These are phyloP conservation scores for Lichtheimia ramosa DNA, from an alignment of 371 early-diverging fungal species.

Conservation along the genomic window DNA sequence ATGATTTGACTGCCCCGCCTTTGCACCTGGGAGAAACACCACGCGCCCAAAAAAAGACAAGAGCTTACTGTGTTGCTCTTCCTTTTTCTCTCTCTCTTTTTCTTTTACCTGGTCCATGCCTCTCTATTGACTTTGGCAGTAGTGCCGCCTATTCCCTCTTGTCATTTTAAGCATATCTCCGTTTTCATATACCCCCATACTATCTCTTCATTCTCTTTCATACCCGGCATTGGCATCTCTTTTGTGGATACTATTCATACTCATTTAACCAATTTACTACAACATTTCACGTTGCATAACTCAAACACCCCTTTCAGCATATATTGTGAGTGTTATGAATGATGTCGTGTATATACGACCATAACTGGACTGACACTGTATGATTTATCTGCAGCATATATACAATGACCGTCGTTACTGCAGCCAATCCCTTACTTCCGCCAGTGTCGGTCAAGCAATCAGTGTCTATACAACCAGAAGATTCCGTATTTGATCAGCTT, in stretches of 20 bases:
- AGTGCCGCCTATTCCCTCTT: background rate
- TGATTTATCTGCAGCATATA: constrained; percentile 2
- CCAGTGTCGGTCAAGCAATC: constrained; percentile 14
- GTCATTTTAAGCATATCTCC: constrained; percentile 4
- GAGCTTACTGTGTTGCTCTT: constrained; percentile 9
- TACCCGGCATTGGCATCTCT: background rate
- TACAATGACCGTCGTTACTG: constrained; percentile 2
- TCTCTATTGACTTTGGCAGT: background rate
- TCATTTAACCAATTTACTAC: background rate
- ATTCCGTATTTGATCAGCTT: constrained; percentile 12
- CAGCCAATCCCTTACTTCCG: constrained; percentile 3
- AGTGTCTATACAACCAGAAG: constrained; percentile 15
- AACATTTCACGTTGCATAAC: background rate
- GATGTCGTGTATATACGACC: background rate
- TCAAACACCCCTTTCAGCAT: background rate
- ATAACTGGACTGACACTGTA: background rate
- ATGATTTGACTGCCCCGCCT: background rate
- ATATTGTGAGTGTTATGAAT: background rate
- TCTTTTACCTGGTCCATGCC: background rate
- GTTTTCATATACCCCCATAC: background rate
- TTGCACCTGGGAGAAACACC: background rate
- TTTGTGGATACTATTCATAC: constrained; percentile 1
- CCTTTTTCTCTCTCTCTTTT: constrained; percentile 11
- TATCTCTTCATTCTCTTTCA: background rate
- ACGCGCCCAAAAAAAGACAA: constrained; percentile 5